Evolutionary conservation across 1,139 yeast genomes (phyloP).

Genomic region (Blastobotrys persicus): DNA sequence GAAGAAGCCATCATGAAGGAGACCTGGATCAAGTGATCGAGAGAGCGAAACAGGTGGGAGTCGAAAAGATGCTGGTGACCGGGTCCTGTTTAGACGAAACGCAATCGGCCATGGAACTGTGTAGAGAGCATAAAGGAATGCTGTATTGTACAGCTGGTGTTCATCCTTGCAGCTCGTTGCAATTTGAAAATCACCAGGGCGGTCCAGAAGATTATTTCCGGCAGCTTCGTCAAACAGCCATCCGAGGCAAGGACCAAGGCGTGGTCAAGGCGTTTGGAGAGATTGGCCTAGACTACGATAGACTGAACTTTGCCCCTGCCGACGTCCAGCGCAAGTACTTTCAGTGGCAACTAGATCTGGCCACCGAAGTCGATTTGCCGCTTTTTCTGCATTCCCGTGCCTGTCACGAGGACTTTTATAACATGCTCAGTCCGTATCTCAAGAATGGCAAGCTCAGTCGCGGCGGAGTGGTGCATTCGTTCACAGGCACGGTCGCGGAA

Average conservation of each 20-base stretch:
- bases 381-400: conserved; percentile 86
- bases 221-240: conserved; percentile 50
- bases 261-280: conserved; percentile 80
- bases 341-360: conserved; percentile 62
- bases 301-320: conserved; percentile 71
- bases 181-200: conserved; percentile 46
- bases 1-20: conserved; percentile 59
- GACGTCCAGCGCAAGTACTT: conserved; percentile 69
- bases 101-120: conserved; percentile 45
- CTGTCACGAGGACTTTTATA: conserved; percentile 77
- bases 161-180: conserved; percentile 85
- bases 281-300: conserved; percentile 89
- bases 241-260: conserved; percentile 47
- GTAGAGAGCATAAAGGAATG: conserved; percentile 39
- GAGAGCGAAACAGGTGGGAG: conserved; percentile 66
- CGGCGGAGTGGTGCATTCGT: conserved; percentile 86
- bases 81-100: conserved; percentile 78
- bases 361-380: conserved; percentile 57
- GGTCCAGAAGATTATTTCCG: conserved; percentile 41
- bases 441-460: conserved; percentile 37
- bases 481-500: conserved; percentile 79
- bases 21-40: conserved; percentile 65
- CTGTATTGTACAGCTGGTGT: conserved; percentile 78
- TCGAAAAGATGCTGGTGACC: conserved; percentile 70
- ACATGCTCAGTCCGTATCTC: conserved; percentile 58